Conservation (phyloP, 257 asterid genomes). For the Phtheirospermum japonicum region DNA sequence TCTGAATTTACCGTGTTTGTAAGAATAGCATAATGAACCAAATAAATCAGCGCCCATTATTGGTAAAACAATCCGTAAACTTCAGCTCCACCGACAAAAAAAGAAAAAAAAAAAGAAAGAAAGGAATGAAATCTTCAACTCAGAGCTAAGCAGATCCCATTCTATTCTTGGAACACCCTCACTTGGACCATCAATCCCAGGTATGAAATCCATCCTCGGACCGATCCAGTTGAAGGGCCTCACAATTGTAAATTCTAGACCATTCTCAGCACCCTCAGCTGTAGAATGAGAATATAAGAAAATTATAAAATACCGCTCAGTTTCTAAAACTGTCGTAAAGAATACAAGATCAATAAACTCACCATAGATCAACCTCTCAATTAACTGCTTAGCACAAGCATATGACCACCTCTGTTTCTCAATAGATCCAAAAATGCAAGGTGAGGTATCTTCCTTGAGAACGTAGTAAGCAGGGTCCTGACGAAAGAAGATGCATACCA, state of each 20-base stretch:
- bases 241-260: conserved; percentile 89
- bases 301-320: conserved; percentile 11
- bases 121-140: no score
- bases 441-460: conserved; percentile 76
- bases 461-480: conserved; percentile 86
- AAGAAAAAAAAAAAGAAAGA: no score
- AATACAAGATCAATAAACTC: conserved; percentile 34
- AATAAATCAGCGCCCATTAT: no score
- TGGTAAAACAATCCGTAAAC: no score
- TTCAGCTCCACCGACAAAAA: no score
- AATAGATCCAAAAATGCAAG: conserved; percentile 94
- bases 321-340: conserved; percentile 10
- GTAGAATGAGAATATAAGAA: no score
- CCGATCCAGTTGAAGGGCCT: conserved; percentile 99
- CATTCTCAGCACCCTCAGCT: no score
- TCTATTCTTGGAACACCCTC: conserved; percentile 98
- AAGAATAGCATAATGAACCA: no score
- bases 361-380: conserved; percentile 95
- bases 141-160: no score
- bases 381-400: conserved; percentile 95
- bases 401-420: conserved; percentile 99
- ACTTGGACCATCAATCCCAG: conserved; percentile 96
- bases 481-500: conserved; percentile 20
- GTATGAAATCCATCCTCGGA: conserved; percentile 97
- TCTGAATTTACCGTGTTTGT: no score